Percentiles rank a stretch among this genome's conserved stretches.
Conservation (phyloP, 371 early-diverging fungal genomes). For the Rhizopus sp. region DNA sequence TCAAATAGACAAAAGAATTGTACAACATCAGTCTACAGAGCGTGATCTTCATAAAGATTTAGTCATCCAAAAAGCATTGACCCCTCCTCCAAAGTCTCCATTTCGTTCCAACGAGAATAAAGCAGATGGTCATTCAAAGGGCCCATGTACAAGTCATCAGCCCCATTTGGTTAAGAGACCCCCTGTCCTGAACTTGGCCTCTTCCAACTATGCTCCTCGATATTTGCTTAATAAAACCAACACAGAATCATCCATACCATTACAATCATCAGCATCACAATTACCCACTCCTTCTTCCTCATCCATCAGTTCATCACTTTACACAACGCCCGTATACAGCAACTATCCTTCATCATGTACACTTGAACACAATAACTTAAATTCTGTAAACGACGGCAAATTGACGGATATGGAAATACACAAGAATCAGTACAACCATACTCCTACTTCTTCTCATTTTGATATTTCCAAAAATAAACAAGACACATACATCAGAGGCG, state of each 20-base stretch:
- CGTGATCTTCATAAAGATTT: no score
- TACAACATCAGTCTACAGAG: neutral
- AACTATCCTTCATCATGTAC: no score
- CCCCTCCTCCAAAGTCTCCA: conserved; percentile 48
- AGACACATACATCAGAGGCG: neutral
- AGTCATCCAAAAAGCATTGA: conserved; percentile 15
- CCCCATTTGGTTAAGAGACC: conserved; percentile 14
- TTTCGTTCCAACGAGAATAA: conserved; percentile 27
- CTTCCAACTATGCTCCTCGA: conserved; percentile 12
- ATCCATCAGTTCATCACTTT: no score
- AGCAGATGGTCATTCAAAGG: neutral
- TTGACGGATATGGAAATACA: neutral
- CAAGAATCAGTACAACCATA: neutral
- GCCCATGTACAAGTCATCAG: no score
- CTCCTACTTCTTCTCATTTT: no score
- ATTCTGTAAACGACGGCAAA: neutral
- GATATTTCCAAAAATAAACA: neutral
- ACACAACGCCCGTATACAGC: no score
- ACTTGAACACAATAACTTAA: no score
- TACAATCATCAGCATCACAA: neutral
- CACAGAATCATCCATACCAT: neutral
- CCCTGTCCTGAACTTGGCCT: conserved; percentile 16
- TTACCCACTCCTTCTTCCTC: neutral
- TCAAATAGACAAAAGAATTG: neutral
- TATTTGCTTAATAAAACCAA: neutral